phyloP scores from a whole-genome alignment of 768 basidiomycete genomes.

The Mrakia gelida region DNA sequence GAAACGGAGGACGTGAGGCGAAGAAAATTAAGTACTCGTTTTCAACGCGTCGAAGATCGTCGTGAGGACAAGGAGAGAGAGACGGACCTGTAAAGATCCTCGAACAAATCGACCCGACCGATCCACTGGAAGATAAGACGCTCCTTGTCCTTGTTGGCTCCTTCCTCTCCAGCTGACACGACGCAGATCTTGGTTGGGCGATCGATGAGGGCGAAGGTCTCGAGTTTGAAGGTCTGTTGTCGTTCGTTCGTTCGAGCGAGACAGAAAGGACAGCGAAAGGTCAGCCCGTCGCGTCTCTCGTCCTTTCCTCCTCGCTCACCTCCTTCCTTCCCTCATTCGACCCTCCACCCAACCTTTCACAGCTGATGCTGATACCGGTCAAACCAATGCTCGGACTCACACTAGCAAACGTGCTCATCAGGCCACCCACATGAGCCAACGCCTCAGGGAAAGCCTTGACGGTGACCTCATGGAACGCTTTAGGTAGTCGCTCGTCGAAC shows the following conservation, averaged over 20 bases:
- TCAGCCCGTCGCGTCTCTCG: background rate
- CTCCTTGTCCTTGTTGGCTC: conserved; percentile 15
- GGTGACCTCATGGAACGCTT: conserved; percentile 12
- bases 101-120: background rate
- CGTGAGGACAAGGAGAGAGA: no score
- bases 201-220: conserved; percentile 14
- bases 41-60: background rate
- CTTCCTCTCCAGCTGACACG: conserved; percentile 9
- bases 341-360: no score
- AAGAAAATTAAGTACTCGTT: no score
- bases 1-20: background rate
- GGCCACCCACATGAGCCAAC: background rate
- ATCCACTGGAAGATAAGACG: conserved; percentile 17
- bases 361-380: background rate
- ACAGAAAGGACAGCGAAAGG: background rate
- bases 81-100: conserved; percentile 5
- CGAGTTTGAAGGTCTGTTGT: background rate
- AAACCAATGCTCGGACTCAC: background rate
- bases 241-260: no score
- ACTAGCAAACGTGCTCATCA: conserved; percentile 9
- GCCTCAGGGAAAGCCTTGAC: conserved; percentile 11
- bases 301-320: background rate
- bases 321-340: no score
- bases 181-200: conserved; percentile 11
- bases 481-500: conserved; percentile 8